Percentiles rank a stretch among this genome's conserved stretches.
Conservation (phyloP, 2,329 filamentous ascomycete species). For the Aurifilum marmelostoma region DNA sequence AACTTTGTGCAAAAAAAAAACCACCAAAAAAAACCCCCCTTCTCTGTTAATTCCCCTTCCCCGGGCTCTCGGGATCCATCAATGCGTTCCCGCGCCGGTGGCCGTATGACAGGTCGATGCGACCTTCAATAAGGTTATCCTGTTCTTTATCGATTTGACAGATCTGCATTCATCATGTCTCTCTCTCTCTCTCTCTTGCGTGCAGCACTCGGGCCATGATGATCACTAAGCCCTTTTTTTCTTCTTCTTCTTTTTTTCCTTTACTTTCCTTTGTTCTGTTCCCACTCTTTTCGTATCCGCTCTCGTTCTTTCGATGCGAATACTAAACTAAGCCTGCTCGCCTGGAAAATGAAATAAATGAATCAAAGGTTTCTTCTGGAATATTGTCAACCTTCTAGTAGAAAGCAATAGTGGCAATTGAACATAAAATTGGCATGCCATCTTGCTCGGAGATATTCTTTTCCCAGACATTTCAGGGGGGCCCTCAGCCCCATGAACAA, state of each 20-base stretch:
- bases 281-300: background rate
- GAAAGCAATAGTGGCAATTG: background rate
- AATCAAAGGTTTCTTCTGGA: background rate
- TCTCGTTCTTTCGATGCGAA: background rate
- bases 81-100: background rate
- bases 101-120: background rate
- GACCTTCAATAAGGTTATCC: slow-evolving; percentile 4
- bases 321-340: background rate
- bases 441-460: background rate
- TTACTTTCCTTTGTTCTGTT: no score
- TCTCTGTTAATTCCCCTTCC: background rate
- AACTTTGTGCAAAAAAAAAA: background rate
- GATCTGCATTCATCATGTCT: background rate
- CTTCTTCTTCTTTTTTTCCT: no score
- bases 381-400: background rate
- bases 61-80: background rate
- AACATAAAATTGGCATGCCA: background rate
- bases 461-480: background rate
- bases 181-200: background rate
- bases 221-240: background rate
- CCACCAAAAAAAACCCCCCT: no score
- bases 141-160: background rate
- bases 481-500: background rate
- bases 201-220: background rate
- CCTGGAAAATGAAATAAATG: background rate